Percentiles rank a stretch among this genome's conserved stretches.
These are phyloP conservation scores for Colletotrichum truncatum DNA, from an alignment of 2,329 filamentous ascomycete genomes.

Conservation along the genomic window DNA sequence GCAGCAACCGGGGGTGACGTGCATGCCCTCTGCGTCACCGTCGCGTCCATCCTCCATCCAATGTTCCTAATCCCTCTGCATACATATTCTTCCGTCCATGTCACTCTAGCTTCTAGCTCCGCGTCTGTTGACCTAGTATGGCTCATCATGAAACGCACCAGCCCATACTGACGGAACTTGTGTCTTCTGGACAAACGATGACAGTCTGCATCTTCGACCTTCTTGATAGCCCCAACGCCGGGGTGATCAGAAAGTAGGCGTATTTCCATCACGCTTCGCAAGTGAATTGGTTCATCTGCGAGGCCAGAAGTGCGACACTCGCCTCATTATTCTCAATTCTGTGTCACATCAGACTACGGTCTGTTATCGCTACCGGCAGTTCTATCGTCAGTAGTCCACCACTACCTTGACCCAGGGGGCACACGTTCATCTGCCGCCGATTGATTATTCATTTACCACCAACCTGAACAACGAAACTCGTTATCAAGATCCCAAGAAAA, in stretches of 20 bases:
- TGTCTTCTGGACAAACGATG: slow-evolving; percentile 31
- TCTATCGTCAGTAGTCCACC: too few relatives aligned
- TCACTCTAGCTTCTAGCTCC: background rate
- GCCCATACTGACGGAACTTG: background rate
- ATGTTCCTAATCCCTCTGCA: background rate
- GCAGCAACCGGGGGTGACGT: slow-evolving; percentile 5
- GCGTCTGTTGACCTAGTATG: background rate
- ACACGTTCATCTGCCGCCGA: too few relatives aligned
- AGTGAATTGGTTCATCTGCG: slow-evolving; percentile 27
- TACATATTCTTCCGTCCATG: background rate
- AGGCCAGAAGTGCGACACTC: background rate
- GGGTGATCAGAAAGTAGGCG: slow-evolving; percentile 55
- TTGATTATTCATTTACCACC: background rate
- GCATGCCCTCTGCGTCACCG: slow-evolving; percentile 21
- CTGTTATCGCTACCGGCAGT: background rate
- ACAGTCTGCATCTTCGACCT: slow-evolving; percentile 26
- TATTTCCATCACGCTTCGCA: slow-evolving; percentile 36
- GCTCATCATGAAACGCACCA: background rate
- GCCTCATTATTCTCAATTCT: background rate
- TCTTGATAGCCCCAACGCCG: slow-evolving; percentile 61
- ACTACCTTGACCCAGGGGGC: too few relatives aligned
- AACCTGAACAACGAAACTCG: background rate
- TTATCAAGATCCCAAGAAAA: background rate
- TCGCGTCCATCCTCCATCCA: background rate
- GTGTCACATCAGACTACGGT: background rate